Percentiles rank a stretch among this genome's conserved stretches.
phyloP scores from a whole-genome alignment of 768 basidiomycete species.

The Xerocomellus amylosporus region DNA sequence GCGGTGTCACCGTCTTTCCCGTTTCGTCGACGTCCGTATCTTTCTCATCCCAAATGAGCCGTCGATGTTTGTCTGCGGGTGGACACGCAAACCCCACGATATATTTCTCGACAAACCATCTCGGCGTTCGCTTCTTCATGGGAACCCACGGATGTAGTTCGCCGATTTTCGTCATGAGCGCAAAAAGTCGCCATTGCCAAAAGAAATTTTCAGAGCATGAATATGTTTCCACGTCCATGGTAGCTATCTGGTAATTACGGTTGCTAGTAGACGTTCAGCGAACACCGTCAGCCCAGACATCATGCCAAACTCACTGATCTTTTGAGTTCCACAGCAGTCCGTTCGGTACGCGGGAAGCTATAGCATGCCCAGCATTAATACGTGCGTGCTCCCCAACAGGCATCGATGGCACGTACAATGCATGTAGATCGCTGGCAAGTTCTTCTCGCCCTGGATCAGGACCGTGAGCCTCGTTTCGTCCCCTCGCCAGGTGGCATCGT shows the following conservation, averaged over 20 bases:
- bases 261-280: constrained; percentile 28
- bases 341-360: constrained; percentile 29
- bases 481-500: constrained; percentile 12
- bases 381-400: neutral
- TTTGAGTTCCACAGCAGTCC: constrained; percentile 34
- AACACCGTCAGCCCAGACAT: neutral
- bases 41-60: constrained; percentile 36
- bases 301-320: constrained; percentile 21
- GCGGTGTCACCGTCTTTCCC: constrained; percentile 31
- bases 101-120: constrained; percentile 50
- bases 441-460: constrained; percentile 41
- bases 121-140: constrained; percentile 40
- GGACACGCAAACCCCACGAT: constrained; percentile 27
- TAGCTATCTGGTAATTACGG: constrained; percentile 44
- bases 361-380: neutral
- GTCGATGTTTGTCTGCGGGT: constrained; percentile 27
- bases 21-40: constrained; percentile 32
- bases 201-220: constrained; percentile 47
- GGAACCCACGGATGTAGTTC: constrained; percentile 34
- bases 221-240: constrained; percentile 46
- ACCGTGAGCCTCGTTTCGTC: constrained; percentile 36
- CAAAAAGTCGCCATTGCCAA: constrained; percentile 47
- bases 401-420: constrained; percentile 26
- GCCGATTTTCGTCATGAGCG: constrained; percentile 46
- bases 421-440: constrained; percentile 41